Conservation (phyloP, 164 flowering plant species). For the Buxus sempervirens region DNA sequence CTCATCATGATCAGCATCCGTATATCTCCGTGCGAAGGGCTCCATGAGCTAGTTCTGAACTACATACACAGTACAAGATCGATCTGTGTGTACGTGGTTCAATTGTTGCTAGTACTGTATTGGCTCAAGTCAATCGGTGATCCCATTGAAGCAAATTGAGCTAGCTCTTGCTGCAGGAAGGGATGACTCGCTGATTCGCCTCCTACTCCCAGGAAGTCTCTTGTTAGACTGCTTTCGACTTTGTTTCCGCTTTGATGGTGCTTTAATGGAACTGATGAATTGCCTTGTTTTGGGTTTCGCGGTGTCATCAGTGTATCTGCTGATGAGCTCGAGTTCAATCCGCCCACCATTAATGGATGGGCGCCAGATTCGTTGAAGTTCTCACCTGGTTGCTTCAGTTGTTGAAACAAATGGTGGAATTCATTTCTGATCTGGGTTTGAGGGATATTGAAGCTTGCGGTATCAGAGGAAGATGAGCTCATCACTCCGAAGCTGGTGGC, state of each 20-base stretch:
- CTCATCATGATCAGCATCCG: no score
- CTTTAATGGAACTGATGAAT: neutral
- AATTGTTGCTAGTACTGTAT: slow-evolving; percentile 32
- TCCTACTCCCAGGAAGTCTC: slow-evolving; percentile 70
- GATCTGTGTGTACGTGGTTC: neutral
- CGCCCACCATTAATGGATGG: neutral
- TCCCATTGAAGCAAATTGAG: slow-evolving; percentile 40
- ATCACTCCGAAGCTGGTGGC: slow-evolving; percentile 25
- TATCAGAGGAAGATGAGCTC: slow-evolving; percentile 26
- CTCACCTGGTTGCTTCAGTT: slow-evolving; percentile 14
- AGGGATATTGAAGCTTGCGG: neutral
- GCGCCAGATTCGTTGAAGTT: slow-evolving; percentile 15
- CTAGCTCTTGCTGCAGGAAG: slow-evolving; percentile 39
- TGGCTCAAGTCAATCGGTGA: slow-evolving; percentile 47
- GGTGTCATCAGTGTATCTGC: slow-evolving; percentile 21
- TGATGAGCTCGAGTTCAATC: slow-evolving; percentile 6
- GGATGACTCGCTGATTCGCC: slow-evolving; percentile 31
- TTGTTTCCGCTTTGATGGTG: slow-evolving; percentile 7
- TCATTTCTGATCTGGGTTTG: slow-evolving; percentile 6
- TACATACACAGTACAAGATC: no score
- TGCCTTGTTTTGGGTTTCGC: slow-evolving; percentile 4
- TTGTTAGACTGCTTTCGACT: slow-evolving; percentile 29
- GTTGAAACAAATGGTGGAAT: slow-evolving; percentile 18
- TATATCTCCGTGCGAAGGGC: no score
- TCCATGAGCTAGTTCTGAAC: no score